Evolutionary conservation across 306 rosid species (phyloP).

Genomic region (Clitoria ternatea): DNA sequence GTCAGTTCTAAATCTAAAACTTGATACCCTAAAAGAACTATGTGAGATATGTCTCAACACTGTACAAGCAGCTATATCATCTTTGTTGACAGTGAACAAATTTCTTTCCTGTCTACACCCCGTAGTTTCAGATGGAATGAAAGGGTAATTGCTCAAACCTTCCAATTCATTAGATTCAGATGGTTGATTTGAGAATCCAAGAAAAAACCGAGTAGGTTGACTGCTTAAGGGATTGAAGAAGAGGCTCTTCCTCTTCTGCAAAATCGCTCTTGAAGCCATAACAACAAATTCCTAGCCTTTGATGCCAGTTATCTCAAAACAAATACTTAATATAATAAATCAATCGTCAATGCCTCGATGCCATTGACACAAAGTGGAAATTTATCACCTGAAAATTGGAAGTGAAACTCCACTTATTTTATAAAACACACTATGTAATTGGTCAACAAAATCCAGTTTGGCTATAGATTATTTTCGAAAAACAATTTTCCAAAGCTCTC

Average conservation of each 20-base stretch:
- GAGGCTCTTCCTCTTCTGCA: conserved; percentile 40
- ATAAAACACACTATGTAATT: neutral
- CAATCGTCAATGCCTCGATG: neutral
- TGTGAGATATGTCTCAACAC: neutral
- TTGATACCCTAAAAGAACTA: conserved; percentile 13
- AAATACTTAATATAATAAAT: neutral
- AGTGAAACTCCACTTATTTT: neutral
- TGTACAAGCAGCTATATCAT: conserved; percentile 10
- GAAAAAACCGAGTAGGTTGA: conserved; percentile 17
- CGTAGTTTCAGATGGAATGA: conserved; percentile 8
- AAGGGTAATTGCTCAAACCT: conserved; percentile 22
- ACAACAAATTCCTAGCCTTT: conserved; percentile 15
- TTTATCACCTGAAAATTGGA: conserved; percentile 20
- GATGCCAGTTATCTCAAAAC: neutral
- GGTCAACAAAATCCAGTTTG: neutral
- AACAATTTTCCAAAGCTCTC: neutral
- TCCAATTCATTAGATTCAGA: conserved; percentile 7
- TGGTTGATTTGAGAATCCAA: conserved; percentile 34
- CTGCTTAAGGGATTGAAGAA: neutral
- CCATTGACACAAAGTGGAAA: neutral
- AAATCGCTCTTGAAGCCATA: conserved; percentile 64
- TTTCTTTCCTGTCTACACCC: conserved; percentile 16
- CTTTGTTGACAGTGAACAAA: neutral
- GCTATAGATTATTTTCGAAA: neutral
- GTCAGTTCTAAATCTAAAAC: conserved; percentile 17